These are phyloP conservation scores for Moelleriella libera DNA, from an alignment of 2,329 filamentous ascomycete species.

Conservation along the genomic window DNA sequence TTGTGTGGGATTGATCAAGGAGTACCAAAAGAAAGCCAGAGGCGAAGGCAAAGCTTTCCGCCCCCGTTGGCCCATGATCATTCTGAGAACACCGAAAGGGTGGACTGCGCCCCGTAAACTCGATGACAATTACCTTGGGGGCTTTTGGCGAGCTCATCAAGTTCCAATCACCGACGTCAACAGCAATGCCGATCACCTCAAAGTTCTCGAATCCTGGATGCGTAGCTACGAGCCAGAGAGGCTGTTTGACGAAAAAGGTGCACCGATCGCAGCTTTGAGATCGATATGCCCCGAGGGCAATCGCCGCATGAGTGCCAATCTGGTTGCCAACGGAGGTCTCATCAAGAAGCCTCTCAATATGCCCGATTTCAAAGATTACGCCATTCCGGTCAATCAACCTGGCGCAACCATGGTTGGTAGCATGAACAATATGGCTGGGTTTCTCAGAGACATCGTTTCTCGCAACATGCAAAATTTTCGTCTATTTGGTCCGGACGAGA, in stretches of 20 bases:
- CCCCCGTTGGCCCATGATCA: slow-evolving; percentile 65
- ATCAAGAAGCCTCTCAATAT: slow-evolving; percentile 53
- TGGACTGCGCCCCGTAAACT: slow-evolving; percentile 66
- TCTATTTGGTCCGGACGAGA: slow-evolving; percentile 68
- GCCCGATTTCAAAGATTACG: slow-evolving; percentile 57
- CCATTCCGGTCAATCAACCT: slow-evolving; percentile 44
- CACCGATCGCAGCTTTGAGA: slow-evolving; percentile 46
- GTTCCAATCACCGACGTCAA: slow-evolving; percentile 60
- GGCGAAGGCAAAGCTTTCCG: slow-evolving; percentile 55
- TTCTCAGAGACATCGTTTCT: slow-evolving; percentile 53
- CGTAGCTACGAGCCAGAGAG: slow-evolving; percentile 60
- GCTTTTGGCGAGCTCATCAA: slow-evolving; percentile 71
- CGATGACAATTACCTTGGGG: slow-evolving; percentile 55
- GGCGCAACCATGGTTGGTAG: slow-evolving; percentile 43
- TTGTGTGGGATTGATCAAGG: slow-evolving; percentile 54
- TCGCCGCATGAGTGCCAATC: slow-evolving; percentile 64
- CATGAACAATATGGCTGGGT: slow-evolving; percentile 57
- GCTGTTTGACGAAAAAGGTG: slow-evolving; percentile 51
- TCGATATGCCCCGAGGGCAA: slow-evolving; percentile 51
- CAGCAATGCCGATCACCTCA: slow-evolving; percentile 50
- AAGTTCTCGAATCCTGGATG: slow-evolving; percentile 65
- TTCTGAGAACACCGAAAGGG: slow-evolving; percentile 65
- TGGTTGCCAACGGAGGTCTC: slow-evolving; percentile 57
- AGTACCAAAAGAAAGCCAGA: slow-evolving; percentile 57
- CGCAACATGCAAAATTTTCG: slow-evolving; percentile 56